Conservation (phyloP, 345 rosid genomes). For the Kernera saxatilis region DNA sequence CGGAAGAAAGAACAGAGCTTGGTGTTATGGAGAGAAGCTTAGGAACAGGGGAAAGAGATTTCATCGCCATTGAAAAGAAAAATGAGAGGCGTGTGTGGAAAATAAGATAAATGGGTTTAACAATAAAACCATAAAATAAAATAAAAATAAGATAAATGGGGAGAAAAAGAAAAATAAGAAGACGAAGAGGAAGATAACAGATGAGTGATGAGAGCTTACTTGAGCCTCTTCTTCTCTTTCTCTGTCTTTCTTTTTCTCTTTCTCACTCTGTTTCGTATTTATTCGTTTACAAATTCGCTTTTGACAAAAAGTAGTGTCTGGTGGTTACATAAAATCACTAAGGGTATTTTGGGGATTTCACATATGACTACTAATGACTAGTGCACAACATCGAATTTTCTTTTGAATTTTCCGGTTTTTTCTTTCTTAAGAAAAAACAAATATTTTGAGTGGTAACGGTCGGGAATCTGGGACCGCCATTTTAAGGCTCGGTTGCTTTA, state of each 20-base stretch:
- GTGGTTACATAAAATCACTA: neutral
- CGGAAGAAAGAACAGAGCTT: constrained; percentile 39
- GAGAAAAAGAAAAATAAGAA: neutral
- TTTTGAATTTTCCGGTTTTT: neutral
- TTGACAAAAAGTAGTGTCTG: neutral
- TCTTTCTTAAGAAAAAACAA: constrained; percentile 8
- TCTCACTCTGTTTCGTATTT: constrained; percentile 33
- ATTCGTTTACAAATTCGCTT: constrained; percentile 18
- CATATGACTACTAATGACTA: neutral
- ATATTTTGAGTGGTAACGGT: constrained; percentile 31
- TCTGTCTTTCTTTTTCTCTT: constrained; percentile 27
- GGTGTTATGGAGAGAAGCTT: constrained; percentile 42
- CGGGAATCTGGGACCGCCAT: constrained; percentile 37
- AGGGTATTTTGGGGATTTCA: constrained; percentile 20
- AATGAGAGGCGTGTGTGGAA: constrained; percentile 28
- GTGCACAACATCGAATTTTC: constrained; percentile 8
- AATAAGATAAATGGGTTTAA: constrained; percentile 24
- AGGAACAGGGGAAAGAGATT: constrained; percentile 49
- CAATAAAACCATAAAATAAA: neutral
- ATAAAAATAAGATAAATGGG: constrained; percentile 1
- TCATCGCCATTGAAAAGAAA: constrained; percentile 35
- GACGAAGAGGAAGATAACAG: constrained; percentile 37
- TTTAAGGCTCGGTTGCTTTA: constrained; percentile 5
- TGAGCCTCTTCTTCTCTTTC: constrained; percentile 35
- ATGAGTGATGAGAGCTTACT: constrained; percentile 36